Evolutionary conservation across 2,329 filamentous ascomycete species (phyloP).

Genomic region (Talaromyces albobiverticillius): DNA sequence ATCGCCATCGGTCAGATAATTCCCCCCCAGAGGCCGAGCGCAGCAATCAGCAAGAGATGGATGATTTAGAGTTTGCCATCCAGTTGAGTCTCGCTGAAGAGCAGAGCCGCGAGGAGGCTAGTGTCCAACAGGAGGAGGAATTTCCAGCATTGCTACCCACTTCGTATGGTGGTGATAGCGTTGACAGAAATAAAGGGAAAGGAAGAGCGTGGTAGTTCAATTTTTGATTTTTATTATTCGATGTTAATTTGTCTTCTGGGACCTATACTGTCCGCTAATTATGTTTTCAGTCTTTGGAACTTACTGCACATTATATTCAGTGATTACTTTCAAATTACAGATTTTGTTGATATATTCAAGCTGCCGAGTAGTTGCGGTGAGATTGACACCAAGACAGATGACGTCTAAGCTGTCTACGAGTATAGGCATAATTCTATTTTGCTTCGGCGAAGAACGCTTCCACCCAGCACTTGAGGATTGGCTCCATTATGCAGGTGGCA

Average conservation of each 20-base stretch:
- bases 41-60: slow-evolving; percentile 47
- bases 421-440: too few species aligned
- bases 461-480: too few species aligned
- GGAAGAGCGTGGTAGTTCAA: slow-evolving; percentile 15
- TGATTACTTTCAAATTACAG: too few species aligned
- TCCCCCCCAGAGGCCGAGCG: slow-evolving; percentile 26
- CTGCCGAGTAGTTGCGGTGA: too few species aligned
- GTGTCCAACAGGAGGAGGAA: slow-evolving; percentile 25
- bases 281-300: too few species aligned
- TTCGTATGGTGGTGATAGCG: slow-evolving; percentile 22
- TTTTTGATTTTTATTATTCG: background rate
- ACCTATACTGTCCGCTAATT: background rate
- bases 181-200: slow-evolving; percentile 33
- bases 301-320: too few species aligned
- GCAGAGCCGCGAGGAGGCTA: slow-evolving; percentile 41
- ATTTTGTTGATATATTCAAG: too few species aligned
- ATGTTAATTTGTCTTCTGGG: background rate
- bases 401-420: too few species aligned
- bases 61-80: slow-evolving; percentile 61
- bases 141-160: slow-evolving; percentile 27
- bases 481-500: too few species aligned
- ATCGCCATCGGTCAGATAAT: slow-evolving; percentile 16
- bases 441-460: too few species aligned
- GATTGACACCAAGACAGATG: too few species aligned
- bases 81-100: slow-evolving; percentile 62